A percentile compares a stretch with the other conserved stretches of the same genome.
phyloP scores from a whole-genome alignment of 2,329 filamentous ascomycete genomes.

The Claviceps quebecensis region DNA sequence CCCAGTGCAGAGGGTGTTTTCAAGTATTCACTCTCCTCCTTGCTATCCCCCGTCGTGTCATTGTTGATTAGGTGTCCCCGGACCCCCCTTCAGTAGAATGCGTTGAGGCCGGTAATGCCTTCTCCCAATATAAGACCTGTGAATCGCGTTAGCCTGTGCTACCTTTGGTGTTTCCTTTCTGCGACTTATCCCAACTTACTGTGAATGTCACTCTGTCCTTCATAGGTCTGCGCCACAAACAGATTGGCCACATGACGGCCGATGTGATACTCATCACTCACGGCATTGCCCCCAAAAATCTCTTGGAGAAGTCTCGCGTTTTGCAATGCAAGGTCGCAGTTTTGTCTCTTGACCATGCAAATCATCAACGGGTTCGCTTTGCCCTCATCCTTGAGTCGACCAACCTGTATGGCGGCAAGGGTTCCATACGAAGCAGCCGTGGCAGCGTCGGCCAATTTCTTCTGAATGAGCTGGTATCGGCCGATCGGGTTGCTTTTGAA shows the following conservation, averaged over 20 bases:
- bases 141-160: slow-evolving; percentile 8
- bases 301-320: slow-evolving; percentile 78
- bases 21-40: neutral
- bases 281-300: slow-evolving; percentile 95
- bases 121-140: slow-evolving; percentile 55
- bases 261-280: slow-evolving; percentile 92
- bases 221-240: slow-evolving; percentile 95
- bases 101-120: slow-evolving; percentile 62
- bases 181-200: slow-evolving; percentile 40
- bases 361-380: slow-evolving; percentile 92
- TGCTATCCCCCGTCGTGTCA: neutral
- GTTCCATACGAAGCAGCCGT: slow-evolving; percentile 87
- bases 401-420: slow-evolving; percentile 82
- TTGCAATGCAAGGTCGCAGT: slow-evolving; percentile 77
- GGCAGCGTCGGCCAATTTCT: slow-evolving; percentile 86
- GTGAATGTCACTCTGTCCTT: slow-evolving; percentile 97
- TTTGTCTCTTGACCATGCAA: slow-evolving; percentile 89
- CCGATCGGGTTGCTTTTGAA: slow-evolving; percentile 93
- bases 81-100: slow-evolving; percentile 44
- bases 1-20: neutral
- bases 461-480: slow-evolving; percentile 93
- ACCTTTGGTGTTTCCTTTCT: neutral
- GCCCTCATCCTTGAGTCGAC: slow-evolving; percentile 81
- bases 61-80: neutral
- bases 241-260: slow-evolving; percentile 90